Evolutionary conservation across 1,284 basidiomycete species (phyloP).

Genomic region (Trametes sp.): DNA sequence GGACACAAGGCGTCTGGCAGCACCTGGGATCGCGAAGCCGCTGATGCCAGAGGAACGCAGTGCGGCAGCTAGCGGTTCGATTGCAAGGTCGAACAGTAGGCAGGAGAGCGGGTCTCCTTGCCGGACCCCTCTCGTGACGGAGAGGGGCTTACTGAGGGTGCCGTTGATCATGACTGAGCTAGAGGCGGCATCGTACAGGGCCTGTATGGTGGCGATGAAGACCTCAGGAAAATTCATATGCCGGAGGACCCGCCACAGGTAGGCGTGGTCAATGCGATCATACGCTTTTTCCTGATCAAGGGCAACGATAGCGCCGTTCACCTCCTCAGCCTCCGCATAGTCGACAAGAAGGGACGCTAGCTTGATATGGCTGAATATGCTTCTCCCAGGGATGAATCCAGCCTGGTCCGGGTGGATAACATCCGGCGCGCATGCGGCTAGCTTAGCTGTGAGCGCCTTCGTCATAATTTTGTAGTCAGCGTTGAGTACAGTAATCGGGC

Average conservation of each 20-base stretch:
- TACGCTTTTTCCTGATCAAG: not conserved
- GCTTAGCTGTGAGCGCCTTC: constrained; percentile 29
- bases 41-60: not conserved
- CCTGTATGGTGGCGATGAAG: not conserved
- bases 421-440: constrained; percentile 22
- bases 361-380: constrained; percentile 36
- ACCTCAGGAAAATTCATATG: not conserved
- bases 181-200: not conserved
- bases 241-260: not conserved
- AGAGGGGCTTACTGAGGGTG: not conserved
- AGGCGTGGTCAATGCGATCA: not conserved
- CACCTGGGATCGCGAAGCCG: constrained; percentile 20
- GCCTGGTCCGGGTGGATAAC: constrained; percentile 40
- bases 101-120: constrained; percentile 1
- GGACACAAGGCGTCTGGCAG: not conserved
- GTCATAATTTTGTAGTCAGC: constrained; percentile 43
- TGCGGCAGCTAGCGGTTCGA: constrained; percentile 1
- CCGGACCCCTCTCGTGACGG: not conserved
- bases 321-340: constrained; percentile 34
- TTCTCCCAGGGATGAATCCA: constrained; percentile 38
- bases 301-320: constrained; percentile 28
- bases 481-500: constrained; percentile 37
- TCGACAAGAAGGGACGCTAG: constrained; percentile 34
- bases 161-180: not conserved
- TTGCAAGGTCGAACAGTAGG: not conserved